Base-by-base conservation (phyloP, 2,329 filamentous ascomycete genomes). In the Nannizziopsis barbatae region DNA sequence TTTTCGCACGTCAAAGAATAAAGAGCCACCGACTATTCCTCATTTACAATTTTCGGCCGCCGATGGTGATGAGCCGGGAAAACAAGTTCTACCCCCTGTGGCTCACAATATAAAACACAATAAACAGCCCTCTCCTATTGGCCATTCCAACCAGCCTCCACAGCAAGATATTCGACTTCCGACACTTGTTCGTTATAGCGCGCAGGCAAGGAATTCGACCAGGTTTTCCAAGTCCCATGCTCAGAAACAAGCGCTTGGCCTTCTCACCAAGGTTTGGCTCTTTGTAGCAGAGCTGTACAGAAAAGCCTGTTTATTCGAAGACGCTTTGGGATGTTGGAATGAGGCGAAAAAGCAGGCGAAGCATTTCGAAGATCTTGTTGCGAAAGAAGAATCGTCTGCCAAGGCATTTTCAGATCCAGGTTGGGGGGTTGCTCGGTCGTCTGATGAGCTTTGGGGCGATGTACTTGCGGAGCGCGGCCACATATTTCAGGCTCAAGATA, bases 241-340 rank as follows among this genome's bases (percentile, higher is more conserved):
- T 43, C 71, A 76, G 45, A 74, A 73, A 47, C 75, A 79, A 50
- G 75, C 72, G 12, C 67, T 79, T 10, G 71, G 71, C 3, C 61
- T 81, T 9, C 66, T 98, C 12, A 71, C 88, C 15, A 83, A 83
- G 55, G 81, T 95, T 30, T 98, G 92, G 92, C 73, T 95, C 7
- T 83, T 92, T 61, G 87, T 95, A 52, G 84, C 87, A 1, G 84
- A 84, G 0, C 81, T 96, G 55, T 98, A 96, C 62, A 79, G 87
- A 22, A 79, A 87, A 46, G 86, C 90, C 6, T 77, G 77, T 7
- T 80, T 93, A 70, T 79, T 80, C 48, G 83, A 89, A 15, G 90
- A 96, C 62, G 81, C 85, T 10, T 79, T 78, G 56, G 85, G 82
- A 45, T 87, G 90, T 5, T 78, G 89, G 22, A 75, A 80, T 9